These are phyloP conservation scores for Quillaja saponaria DNA, from an alignment of 306 rosid genomes.

Conservation along the genomic window DNA sequence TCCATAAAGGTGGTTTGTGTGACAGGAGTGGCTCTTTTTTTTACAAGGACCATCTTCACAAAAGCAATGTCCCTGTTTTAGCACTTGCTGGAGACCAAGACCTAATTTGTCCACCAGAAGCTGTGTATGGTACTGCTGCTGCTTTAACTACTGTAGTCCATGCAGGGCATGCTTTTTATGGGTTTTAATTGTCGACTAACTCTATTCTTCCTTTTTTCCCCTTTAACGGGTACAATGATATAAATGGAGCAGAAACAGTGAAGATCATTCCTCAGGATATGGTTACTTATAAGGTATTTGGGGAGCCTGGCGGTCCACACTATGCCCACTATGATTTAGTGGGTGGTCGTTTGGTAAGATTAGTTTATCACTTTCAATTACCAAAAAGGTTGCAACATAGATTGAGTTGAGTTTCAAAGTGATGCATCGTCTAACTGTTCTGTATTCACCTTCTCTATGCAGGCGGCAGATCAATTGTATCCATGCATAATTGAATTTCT, in stretches of 20 bases:
- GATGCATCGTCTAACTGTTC: constrained; percentile 10
- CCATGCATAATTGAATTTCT: constrained; percentile 73
- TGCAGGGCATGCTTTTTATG: background rate
- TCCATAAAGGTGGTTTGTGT: constrained; percentile 66
- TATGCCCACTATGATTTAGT: constrained; percentile 89
- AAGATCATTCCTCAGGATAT: constrained; percentile 68
- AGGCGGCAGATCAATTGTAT: constrained; percentile 72
- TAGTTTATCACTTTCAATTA: constrained; percentile 2
- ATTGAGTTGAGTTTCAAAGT: constrained; percentile 2
- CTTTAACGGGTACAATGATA: constrained; percentile 18
- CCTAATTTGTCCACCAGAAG: constrained; percentile 87
- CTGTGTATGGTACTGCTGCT: constrained; percentile 70
- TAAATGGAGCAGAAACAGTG: constrained; percentile 66
- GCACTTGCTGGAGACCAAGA: constrained; percentile 90
- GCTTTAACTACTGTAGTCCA: background rate
- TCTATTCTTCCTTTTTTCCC: background rate
- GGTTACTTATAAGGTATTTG: constrained; percentile 70
- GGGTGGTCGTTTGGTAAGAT: constrained; percentile 77
- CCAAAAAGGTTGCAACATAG: background rate
- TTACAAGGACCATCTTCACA: constrained; percentile 68
- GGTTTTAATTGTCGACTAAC: constrained; percentile 10
- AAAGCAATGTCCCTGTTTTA: constrained; percentile 68
- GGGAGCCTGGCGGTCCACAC: constrained; percentile 78
- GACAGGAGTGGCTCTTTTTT: constrained; percentile 66
- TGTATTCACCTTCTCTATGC: constrained; percentile 37